Base-by-base conservation (phyloP, 2,329 filamentous ascomycete genomes). In the Talaromyces sp. region DNA sequence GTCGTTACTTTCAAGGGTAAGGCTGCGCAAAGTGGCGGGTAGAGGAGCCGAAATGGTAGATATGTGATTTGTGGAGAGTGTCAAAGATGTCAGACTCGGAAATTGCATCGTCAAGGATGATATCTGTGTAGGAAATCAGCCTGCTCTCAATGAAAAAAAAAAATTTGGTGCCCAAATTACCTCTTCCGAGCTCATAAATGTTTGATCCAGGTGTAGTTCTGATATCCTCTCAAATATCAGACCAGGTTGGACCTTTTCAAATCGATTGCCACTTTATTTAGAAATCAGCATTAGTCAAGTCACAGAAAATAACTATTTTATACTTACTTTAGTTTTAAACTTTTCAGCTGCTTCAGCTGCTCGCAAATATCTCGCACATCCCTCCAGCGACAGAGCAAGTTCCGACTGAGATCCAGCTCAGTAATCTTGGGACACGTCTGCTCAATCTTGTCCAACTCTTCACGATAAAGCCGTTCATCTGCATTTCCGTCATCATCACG, bases 331-430 rank as follows among this genome's bases (percentile, higher is more conserved):
- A 93, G 76, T 64, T 86, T 86, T 66, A 97, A 72, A 55, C 78
- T 85, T 60, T 78, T 84, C 64, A 98, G 72, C 21, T 80, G 79
- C n/a, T 82, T 81, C 38, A 98, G 78, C 64, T 89, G 84, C 7
- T 77, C 78, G 71, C 90, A 95, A 43, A 98, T 89, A 2, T 83
- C 80, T 19, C 85, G 82, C 10, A 96, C 82, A 26, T 89, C 85
- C 2, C 77, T 77, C 72, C 93, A 84, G 11, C 77, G 77, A 59
- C 87, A 85, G 68, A 98, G 86, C 35, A 96, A 73, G 71, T 96
- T 98, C 56, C 91, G 84, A 69, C 92, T 92, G 49, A 99, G 74
- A 70, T 97, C 93, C 52, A 98, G 79, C 70, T 96, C 90, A 1
- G 82, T 79, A 49, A 86, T 82, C 57, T 83, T 84, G 0, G 84